A percentile compares a stretch with the other conserved stretches of the same genome.
These are phyloP conservation scores for Malassezia caprae DNA, from an alignment of 1,284 basidiomycete genomes.

Conservation along the genomic window DNA sequence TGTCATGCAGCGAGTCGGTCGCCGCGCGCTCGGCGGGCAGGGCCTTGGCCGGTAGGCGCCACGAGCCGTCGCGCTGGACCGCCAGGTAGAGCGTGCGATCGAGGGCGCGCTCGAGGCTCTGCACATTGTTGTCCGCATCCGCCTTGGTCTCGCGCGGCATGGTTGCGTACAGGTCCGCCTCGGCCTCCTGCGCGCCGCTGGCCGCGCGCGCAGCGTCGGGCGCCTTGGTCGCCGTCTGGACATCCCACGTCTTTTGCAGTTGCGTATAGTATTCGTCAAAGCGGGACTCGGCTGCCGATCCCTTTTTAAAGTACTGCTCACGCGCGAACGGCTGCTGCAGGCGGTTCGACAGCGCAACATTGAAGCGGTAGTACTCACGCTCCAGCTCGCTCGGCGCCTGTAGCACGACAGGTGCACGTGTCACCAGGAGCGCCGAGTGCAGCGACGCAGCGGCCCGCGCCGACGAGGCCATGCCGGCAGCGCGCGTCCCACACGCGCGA, in stretches of 20 bases:
- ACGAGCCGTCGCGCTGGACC: constrained; percentile 48
- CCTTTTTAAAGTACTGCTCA: constrained; percentile 90
- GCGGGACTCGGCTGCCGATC: constrained; percentile 70
- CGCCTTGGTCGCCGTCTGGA: constrained; percentile 2
- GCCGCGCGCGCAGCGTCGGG: background rate
- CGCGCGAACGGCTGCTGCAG: constrained; percentile 78
- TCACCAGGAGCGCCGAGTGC: constrained; percentile 58
- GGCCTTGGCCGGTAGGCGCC: constrained; percentile 27
- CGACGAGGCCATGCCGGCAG: background rate
- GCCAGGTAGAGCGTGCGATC: constrained; percentile 78
- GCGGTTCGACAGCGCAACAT: constrained; percentile 68
- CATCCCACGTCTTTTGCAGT: constrained; percentile 31
- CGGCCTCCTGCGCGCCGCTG: constrained; percentile 21
- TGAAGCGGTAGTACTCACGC: constrained; percentile 74
- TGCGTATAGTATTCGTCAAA: constrained; percentile 57
- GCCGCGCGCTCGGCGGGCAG: constrained; percentile 11
- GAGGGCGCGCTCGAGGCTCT: constrained; percentile 68
- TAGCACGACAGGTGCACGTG: constrained; percentile 72
- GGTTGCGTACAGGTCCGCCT: constrained; percentile 57
- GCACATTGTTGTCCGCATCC: constrained; percentile 57
- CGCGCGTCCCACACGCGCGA: background rate
- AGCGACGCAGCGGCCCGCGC: background rate
- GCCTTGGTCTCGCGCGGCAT: constrained; percentile 53
- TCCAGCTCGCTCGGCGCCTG: constrained; percentile 69
- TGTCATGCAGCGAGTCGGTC: constrained; percentile 10